phyloP scores from a whole-genome alignment of 2,329 filamentous ascomycete species.

The Mariannaea elegans region DNA sequence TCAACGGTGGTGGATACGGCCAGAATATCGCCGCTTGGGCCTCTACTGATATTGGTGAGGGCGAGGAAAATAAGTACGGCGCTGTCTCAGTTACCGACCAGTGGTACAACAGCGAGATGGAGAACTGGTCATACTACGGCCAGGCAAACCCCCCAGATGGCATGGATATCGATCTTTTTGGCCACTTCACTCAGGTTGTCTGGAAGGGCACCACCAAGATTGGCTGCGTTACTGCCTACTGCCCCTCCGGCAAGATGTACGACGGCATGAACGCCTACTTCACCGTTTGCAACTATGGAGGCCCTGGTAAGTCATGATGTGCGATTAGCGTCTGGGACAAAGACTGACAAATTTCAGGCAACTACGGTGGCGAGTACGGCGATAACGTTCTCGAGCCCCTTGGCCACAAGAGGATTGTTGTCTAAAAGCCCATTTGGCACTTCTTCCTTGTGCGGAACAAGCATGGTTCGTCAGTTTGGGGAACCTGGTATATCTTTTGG shows the following conservation, averaged over 20 bases:
- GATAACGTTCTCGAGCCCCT: conserved; percentile 57
- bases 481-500: conserved; percentile 22
- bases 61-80: conserved; percentile 61
- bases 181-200: conserved; percentile 59
- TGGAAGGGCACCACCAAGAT: conserved; percentile 51
- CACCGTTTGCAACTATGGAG: conserved; percentile 88
- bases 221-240: conserved; percentile 75
- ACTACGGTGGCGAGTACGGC: conserved; percentile 60
- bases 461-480: conserved; percentile 16
- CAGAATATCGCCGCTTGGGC: conserved; percentile 87
- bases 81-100: conserved; percentile 77
- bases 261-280: conserved; percentile 66
- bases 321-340: too few relatives aligned
- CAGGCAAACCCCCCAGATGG: conserved; percentile 63
- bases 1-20: conserved; percentile 75
- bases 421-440: conserved; percentile 35
- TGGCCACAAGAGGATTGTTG: conserved; percentile 33
- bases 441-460: conserved; percentile 23
- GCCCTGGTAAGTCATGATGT: conserved; percentile 65
- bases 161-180: conserved; percentile 71
- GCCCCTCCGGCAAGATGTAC: conserved; percentile 58
- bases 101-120: conserved; percentile 89
- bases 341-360: conserved; percentile 50
- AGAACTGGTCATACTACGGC: conserved; percentile 68
- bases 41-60: conserved; percentile 48